Conservation (phyloP, 1,284 basidiomycete genomes). For the Heterobasidion occidentale region DNA sequence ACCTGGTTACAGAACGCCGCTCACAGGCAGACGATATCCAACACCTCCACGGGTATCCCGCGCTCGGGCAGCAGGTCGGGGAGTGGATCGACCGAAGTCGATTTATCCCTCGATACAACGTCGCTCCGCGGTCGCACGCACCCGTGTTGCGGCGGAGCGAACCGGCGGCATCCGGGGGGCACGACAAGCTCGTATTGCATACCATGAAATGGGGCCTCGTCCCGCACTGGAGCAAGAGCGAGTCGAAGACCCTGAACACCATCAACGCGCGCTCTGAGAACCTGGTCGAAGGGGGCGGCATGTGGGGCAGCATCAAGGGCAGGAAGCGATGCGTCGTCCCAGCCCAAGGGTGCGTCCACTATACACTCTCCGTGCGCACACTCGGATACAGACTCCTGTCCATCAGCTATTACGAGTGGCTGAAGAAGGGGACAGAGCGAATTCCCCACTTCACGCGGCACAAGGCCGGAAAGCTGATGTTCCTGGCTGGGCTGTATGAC, state of each 20-base stretch:
- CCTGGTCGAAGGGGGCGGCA: slow-evolving; percentile 63
- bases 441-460: slow-evolving; percentile 77
- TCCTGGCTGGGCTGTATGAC: slow-evolving; percentile 88
- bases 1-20: not conserved
- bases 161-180: not conserved
- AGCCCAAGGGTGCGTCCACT: slow-evolving; percentile 62
- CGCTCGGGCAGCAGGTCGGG: slow-evolving; percentile 30
- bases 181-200: slow-evolving; percentile 34
- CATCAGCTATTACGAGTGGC: slow-evolving; percentile 85
- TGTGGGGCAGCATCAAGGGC: slow-evolving; percentile 79
- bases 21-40: slow-evolving; percentile 31
- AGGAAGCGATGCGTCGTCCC: slow-evolving; percentile 74
- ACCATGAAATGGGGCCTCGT: slow-evolving; percentile 91
- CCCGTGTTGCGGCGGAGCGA: slow-evolving; percentile 46
- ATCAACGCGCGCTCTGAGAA: slow-evolving; percentile 89
- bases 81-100: slow-evolving; percentile 58
- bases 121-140: slow-evolving; percentile 63
- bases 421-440: slow-evolving; percentile 72
- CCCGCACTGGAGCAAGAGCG: slow-evolving; percentile 78
- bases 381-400: not conserved
- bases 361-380: not conserved
- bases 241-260: slow-evolving; percentile 65
- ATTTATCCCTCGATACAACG: slow-evolving; percentile 57
- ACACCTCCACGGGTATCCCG: slow-evolving; percentile 31
- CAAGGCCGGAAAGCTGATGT: slow-evolving; percentile 62